phyloP scores from a whole-genome alignment of 2,329 filamentous ascomycete species.

The Colletotrichum falcatum region DNA sequence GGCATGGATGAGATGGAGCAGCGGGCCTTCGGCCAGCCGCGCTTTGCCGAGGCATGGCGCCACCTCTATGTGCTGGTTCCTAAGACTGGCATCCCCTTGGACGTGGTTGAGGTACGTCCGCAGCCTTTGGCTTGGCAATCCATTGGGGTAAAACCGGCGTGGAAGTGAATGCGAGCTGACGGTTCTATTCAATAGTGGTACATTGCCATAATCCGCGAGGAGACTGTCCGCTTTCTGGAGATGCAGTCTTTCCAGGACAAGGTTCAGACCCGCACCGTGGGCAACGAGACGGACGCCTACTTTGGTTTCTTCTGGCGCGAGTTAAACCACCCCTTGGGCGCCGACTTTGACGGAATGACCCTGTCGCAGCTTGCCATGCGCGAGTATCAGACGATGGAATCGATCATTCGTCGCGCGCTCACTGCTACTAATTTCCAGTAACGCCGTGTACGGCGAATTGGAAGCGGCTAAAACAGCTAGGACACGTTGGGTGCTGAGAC shows the following conservation, averaged over 20 bases:
- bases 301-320: conserved; percentile 67
- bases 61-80: conserved; percentile 65
- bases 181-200: conserved; percentile 61
- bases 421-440: conserved; percentile 30
- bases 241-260: conserved; percentile 57
- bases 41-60: conserved; percentile 61
- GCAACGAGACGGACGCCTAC: conserved; percentile 55
- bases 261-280: conserved; percentile 50
- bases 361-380: conserved; percentile 58
- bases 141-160: conserved; percentile 5
- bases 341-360: conserved; percentile 60
- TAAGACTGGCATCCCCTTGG: conserved; percentile 61
- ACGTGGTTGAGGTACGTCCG: conserved; percentile 66
- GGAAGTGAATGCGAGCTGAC: conserved; percentile 37
- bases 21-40: conserved; percentile 60
- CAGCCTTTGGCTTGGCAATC: background rate
- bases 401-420: conserved; percentile 59
- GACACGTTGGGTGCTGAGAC: background rate
- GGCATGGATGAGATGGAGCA: conserved; percentile 52
- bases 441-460: background rate
- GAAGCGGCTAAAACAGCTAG: background rate
- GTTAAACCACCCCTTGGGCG: conserved; percentile 55
- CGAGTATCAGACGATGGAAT: conserved; percentile 64
- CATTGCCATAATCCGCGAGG: conserved; percentile 65
- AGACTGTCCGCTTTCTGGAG: conserved; percentile 58